These are phyloP conservation scores for Hippophae gyantsensis DNA, from an alignment of 306 rosid genomes.

Conservation along the genomic window DNA sequence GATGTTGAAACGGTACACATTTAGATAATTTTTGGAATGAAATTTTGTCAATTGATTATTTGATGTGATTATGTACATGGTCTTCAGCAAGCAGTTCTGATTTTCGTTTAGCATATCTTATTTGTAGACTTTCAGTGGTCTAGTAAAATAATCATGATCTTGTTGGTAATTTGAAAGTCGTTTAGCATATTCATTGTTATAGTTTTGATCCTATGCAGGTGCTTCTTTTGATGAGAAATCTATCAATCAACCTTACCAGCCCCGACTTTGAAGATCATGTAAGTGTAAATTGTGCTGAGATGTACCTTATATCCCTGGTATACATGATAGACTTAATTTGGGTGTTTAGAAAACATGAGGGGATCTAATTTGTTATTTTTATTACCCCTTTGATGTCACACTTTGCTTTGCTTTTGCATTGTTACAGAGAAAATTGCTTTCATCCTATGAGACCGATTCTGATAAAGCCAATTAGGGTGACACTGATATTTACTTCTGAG, in stretches of 20 bases:
- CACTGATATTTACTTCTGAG: constrained; percentile 15
- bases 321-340: too few relatives aligned
- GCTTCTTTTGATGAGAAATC: constrained; percentile 83
- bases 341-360: too few relatives aligned
- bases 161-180: too few relatives aligned
- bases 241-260: constrained; percentile 74
- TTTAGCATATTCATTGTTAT: not conserved
- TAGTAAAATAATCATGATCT: too few relatives aligned
- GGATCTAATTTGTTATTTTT: too few relatives aligned
- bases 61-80: not conserved
- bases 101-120: not conserved
- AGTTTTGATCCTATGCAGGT: constrained; percentile 40
- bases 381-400: not conserved
- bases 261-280: constrained; percentile 94
- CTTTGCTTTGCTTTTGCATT: not conserved
- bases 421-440: constrained; percentile 62
- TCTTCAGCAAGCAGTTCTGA: not conserved
- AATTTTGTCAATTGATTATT: not conserved
- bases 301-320: not conserved
- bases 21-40: not conserved
- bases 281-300: constrained; percentile 27
- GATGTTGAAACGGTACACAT: constrained; percentile 81
- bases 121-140: too few relatives aligned
- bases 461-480: constrained; percentile 25
- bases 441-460: constrained; percentile 43